Evolutionary conservation across 805 yeast species (phyloP).

Genomic region (Spathaspora girioi): DNA sequence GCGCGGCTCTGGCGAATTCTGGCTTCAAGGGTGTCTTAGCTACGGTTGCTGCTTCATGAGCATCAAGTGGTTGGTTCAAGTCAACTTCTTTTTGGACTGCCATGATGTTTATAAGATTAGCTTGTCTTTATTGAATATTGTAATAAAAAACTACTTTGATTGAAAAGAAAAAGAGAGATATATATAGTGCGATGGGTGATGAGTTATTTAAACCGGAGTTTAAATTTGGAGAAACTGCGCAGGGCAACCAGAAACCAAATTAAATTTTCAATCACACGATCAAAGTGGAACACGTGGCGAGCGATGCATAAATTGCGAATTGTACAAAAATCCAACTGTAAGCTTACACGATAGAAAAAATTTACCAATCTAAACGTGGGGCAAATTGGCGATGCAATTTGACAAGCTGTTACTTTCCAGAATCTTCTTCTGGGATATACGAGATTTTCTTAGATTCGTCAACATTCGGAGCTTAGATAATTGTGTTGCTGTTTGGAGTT

Average conservation of each 20-base stretch:
- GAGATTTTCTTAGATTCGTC: too few species aligned
- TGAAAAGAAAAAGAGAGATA: neutral
- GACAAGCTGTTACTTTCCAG: neutral
- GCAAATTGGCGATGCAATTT: neutral
- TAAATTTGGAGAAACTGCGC: neutral
- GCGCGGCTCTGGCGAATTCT: conserved; percentile 53
- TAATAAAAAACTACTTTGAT: neutral
- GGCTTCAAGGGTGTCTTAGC: conserved; percentile 50
- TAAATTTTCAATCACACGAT: neutral
- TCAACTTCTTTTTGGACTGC: conserved; percentile 49
- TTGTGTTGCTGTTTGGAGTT: too few species aligned
- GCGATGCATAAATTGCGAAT: neutral
- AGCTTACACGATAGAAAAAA: too few species aligned
- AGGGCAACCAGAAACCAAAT: neutral
- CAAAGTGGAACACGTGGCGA: neutral
- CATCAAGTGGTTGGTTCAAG: conserved; percentile 53
- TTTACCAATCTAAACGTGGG: neutral
- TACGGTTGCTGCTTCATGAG: conserved; percentile 50
- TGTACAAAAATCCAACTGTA: neutral
- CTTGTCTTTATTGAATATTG: too few species aligned
- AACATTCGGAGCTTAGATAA: too few species aligned
- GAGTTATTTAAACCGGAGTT: neutral
- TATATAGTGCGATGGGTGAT: conserved; percentile 19
- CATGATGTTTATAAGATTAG: conserved; percentile 15
- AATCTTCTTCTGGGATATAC: neutral